Conservation (phyloP, 164 flowering plant species). For the Aristolochia contorta region DNA sequence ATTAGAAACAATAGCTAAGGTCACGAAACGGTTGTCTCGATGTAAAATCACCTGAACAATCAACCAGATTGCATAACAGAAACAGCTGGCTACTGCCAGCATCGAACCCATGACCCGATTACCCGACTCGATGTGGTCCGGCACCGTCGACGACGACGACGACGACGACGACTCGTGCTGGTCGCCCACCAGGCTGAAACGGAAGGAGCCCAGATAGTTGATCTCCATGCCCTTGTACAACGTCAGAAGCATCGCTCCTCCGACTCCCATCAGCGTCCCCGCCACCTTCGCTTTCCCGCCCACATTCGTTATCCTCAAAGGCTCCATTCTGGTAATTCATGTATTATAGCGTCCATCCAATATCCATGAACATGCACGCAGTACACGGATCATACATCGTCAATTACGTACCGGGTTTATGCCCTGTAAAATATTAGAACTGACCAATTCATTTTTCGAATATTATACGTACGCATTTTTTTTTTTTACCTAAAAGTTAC, state of each 20-base stretch:
- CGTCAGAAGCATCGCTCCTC: constrained; percentile 72
- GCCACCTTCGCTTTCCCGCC: constrained; percentile 43
- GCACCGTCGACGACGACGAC: too few species aligned
- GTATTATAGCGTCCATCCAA: too few species aligned
- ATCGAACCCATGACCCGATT: constrained; percentile 23
- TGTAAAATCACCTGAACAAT: constrained; percentile 32
- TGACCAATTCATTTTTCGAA: too few species aligned
- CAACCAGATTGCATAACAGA: constrained; percentile 31
- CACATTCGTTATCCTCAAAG: constrained; percentile 15
- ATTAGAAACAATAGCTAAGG: neutral
- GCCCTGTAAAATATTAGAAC: too few species aligned
- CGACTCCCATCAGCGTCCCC: constrained; percentile 47
- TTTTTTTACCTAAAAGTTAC: constrained; percentile 31
- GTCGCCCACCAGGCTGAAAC: constrained; percentile 20
- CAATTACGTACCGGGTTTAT: too few species aligned
- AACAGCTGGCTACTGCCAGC: constrained; percentile 23
- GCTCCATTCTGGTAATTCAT: constrained; percentile 30
- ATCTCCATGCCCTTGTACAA: constrained; percentile 51
- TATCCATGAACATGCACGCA: too few species aligned
- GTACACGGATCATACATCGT: too few species aligned
- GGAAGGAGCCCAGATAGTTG: constrained; percentile 24
- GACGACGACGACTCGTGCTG: too few species aligned
- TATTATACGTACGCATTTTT: too few species aligned
- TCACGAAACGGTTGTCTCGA: too few species aligned
- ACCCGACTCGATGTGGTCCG: constrained; percentile 3